Conservation (phyloP, 176 grass and related monocot genomes). For the Oryza officinalis region DNA sequence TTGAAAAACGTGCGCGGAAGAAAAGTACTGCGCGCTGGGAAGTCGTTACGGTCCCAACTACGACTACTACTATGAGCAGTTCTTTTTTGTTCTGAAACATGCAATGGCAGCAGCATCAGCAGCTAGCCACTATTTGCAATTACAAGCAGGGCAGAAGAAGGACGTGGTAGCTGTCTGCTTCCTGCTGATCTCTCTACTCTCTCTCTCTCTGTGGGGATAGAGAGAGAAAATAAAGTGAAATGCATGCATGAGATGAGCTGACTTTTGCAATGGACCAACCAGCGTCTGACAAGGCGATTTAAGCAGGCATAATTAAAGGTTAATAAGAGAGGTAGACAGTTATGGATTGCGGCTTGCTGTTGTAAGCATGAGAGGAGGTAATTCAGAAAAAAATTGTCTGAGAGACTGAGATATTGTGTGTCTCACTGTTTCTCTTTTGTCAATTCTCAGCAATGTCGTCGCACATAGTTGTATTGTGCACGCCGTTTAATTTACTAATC, state of each 20-base stretch:
- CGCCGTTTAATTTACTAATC: neutral
- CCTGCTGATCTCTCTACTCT: conserved; percentile 21
- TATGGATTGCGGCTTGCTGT: conserved; percentile 20
- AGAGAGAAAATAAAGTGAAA: neutral
- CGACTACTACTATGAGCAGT: too few relatives aligned
- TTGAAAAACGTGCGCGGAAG: too few relatives aligned
- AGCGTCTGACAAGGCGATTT: conserved; percentile 36
- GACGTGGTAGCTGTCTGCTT: neutral
- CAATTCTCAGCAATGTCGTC: neutral
- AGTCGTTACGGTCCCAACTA: too few relatives aligned
- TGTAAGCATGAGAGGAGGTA: conserved; percentile 31
- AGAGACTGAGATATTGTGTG: conserved; percentile 10
- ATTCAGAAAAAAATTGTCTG: neutral
- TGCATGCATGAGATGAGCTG: conserved; percentile 8
- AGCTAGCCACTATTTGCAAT: neutral
- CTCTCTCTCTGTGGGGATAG: neutral
- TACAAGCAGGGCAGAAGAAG: neutral
- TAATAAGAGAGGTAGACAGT: neutral
- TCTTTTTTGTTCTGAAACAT: neutral
- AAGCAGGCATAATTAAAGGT: conserved; percentile 26
- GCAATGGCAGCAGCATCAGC: neutral
- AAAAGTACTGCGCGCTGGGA: too few relatives aligned
- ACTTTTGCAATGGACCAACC: conserved; percentile 32
- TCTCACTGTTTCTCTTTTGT: neutral
- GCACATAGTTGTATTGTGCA: neutral